Evolutionary conservation across 1,284 basidiomycete species (phyloP).

Genomic region (Inonotus obliquus): DNA sequence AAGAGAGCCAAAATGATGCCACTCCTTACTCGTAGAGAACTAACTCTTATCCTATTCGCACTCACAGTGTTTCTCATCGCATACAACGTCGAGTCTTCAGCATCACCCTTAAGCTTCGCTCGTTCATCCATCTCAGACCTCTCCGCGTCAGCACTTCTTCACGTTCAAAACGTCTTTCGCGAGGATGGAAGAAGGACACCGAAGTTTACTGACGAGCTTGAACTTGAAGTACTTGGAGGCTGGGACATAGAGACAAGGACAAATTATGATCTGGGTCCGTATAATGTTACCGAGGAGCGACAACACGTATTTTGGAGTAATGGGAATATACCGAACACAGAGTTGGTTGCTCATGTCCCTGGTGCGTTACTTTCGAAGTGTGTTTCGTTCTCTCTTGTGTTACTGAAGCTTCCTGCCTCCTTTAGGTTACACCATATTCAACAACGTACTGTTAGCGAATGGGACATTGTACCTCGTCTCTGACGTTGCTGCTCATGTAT

Average conservation of each 20-base stretch:
- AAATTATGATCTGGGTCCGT: constrained; percentile 30
- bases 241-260: constrained; percentile 45
- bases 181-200: constrained; percentile 45
- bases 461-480: constrained; percentile 67
- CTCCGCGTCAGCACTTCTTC: constrained; percentile 39
- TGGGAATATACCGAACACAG: constrained; percentile 17
- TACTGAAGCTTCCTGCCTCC: constrained; percentile 29
- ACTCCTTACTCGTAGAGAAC: constrained; percentile 57
- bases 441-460: constrained; percentile 67
- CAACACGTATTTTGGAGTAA: constrained; percentile 35
- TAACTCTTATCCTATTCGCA: constrained; percentile 55
- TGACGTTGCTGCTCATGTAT: constrained; percentile 38
- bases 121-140: constrained; percentile 26
- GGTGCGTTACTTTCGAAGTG: background rate
- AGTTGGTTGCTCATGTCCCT: constrained; percentile 17
- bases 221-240: constrained; percentile 57
- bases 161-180: constrained; percentile 32
- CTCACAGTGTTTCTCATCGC: constrained; percentile 57
- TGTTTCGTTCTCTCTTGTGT: constrained; percentile 25
- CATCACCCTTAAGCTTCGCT: constrained; percentile 43
- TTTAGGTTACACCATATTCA: constrained; percentile 75
- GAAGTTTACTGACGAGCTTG: constrained; percentile 48
- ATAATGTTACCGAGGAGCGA: constrained; percentile 46
- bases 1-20: background rate
- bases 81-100: constrained; percentile 59